Conservation (phyloP, 768 basidiomycete genomes). For the Termitomyces bulborhizus region DNA sequence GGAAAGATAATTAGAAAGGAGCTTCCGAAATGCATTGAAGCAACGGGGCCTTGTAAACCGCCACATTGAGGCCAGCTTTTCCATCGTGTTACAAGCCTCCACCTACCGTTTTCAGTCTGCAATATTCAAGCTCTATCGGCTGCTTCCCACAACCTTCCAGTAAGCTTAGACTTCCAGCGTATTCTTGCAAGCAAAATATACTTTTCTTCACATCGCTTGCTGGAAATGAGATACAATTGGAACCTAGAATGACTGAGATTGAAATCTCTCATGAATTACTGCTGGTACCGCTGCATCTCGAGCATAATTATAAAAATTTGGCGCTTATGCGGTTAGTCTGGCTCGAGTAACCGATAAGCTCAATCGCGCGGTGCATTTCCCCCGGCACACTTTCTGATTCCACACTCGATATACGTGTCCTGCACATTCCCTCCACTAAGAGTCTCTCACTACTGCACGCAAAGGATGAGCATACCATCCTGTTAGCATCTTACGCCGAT, state of each 20-base stretch:
- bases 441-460: not conserved
- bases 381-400: not conserved
- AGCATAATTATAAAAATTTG: not conserved
- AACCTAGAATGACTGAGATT: not conserved
- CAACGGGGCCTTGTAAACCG: too few relatives aligned
- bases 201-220: not conserved
- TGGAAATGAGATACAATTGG: not conserved
- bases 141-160: not conserved
- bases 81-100: not conserved
- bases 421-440: not conserved
- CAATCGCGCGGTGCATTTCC: not conserved
- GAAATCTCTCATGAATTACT: not conserved
- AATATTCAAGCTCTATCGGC: not conserved
- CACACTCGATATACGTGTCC: not conserved
- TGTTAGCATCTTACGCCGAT: too few relatives aligned
- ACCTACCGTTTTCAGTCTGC: not conserved
- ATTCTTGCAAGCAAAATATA: not conserved
- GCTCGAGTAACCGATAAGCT: too few relatives aligned
- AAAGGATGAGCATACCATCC: too few relatives aligned
- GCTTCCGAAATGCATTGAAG: too few relatives aligned
- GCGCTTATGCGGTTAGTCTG: too few relatives aligned
- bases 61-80: too few relatives aligned
- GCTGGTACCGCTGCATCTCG: not conserved
- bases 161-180: not conserved
- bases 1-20: too few relatives aligned